Evolutionary conservation across 2,329 filamentous ascomycete species (phyloP).

Genomic region (Tolypocladium album): DNA sequence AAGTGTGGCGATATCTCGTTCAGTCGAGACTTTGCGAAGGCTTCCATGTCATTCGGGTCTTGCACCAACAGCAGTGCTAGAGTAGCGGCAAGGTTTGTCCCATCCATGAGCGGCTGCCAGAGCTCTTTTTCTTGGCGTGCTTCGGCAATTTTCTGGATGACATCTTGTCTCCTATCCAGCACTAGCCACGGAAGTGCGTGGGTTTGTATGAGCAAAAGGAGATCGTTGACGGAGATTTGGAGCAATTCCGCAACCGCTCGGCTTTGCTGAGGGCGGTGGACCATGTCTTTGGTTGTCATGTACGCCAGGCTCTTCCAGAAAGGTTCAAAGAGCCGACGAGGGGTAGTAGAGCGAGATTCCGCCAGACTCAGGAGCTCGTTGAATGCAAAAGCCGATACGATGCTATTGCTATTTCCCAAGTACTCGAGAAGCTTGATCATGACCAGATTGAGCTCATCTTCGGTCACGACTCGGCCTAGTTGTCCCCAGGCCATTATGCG

Average conservation of each 20-base stretch:
- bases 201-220: constrained; percentile 66
- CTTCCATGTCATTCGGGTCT: constrained; percentile 45
- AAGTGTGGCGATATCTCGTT: constrained; percentile 61
- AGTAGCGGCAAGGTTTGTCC: constrained; percentile 44
- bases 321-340: constrained; percentile 64
- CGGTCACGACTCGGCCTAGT: constrained; percentile 63
- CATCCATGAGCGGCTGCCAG: constrained; percentile 43
- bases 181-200: constrained; percentile 83
- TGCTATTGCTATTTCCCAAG: constrained; percentile 69
- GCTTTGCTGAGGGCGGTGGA: constrained; percentile 69
- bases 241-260: constrained; percentile 73
- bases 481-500: constrained; percentile 81
- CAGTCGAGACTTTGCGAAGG: constrained; percentile 57
- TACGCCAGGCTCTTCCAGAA: constrained; percentile 85
- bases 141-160: constrained; percentile 71
- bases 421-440: constrained; percentile 78
- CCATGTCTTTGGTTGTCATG: constrained; percentile 70
- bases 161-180: constrained; percentile 62
- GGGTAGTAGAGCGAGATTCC: constrained; percentile 48
- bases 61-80: constrained; percentile 50
- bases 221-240: constrained; percentile 60
- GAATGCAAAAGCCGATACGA: constrained; percentile 73
- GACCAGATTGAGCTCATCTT: constrained; percentile 79
- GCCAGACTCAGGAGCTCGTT: constrained; percentile 71
- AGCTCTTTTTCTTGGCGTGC: constrained; percentile 61